phyloP scores from a whole-genome alignment of 1,284 basidiomycete species.

The Ganoderma leucocontextum region DNA sequence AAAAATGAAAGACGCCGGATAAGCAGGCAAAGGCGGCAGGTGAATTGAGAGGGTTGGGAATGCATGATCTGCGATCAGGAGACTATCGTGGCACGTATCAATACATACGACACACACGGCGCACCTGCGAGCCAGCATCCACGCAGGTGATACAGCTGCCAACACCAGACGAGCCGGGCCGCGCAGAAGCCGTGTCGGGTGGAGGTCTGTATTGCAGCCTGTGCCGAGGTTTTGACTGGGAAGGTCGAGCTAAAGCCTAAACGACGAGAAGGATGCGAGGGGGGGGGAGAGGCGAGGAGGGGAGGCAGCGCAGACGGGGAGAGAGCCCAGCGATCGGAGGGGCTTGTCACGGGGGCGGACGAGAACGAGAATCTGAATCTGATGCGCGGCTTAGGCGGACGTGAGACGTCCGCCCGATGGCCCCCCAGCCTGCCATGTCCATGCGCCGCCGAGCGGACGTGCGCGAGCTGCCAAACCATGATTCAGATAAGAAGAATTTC shows the following conservation, averaged over 20 bases:
- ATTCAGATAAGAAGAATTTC: constrained; percentile 2
- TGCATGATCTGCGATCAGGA: constrained; percentile 1
- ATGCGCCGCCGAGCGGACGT: background rate
- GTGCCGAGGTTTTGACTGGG: background rate
- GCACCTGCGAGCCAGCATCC: background rate
- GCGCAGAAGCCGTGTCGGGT: constrained; percentile 9
- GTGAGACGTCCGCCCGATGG: background rate
- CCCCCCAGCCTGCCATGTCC: background rate
- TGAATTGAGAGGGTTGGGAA: background rate
- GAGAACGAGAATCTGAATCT: constrained; percentile 6
- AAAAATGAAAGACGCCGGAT: too few relatives aligned
- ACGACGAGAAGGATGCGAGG: background rate
- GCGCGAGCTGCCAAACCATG: background rate
- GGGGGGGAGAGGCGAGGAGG: background rate
- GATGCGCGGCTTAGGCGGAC: constrained; percentile 8
- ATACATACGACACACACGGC: background rate
- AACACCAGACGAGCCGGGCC: background rate
- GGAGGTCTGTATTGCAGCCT: background rate
- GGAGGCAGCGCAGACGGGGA: background rate
- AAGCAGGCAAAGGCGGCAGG: background rate
- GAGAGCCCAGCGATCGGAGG: background rate
- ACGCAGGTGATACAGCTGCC: background rate
- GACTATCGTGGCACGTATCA: background rate
- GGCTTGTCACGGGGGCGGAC: constrained; percentile 5
- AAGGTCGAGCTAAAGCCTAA: constrained; percentile 6